Conservation (phyloP, 768 basidiomycete genomes). For the Boletus vermiculosoides region DNA sequence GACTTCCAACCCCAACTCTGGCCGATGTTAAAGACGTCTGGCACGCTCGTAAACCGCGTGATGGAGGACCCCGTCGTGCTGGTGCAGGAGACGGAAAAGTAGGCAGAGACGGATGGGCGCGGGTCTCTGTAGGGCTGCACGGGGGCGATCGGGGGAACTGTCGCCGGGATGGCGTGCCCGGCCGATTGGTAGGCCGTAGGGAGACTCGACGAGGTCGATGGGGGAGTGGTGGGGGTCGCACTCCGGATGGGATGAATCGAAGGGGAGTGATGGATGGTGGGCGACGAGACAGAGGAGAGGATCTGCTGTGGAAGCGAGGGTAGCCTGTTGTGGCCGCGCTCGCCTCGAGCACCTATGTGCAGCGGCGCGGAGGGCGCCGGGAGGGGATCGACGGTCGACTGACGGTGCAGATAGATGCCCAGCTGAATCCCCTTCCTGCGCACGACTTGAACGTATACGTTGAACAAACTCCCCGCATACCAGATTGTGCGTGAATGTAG, state of each 20-base stretch:
- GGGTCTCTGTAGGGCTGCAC: constrained; percentile 75
- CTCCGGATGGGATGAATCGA: constrained; percentile 48
- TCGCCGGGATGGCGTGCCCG: constrained; percentile 36
- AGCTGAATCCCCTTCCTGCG: constrained; percentile 80
- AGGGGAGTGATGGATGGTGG: constrained; percentile 42
- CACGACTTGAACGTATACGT: constrained; percentile 86
- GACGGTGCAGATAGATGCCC: constrained; percentile 87
- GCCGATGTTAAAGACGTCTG: constrained; percentile 79
- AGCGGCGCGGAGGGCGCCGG: constrained; percentile 66
- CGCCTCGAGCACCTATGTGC: constrained; percentile 27
- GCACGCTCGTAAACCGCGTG: constrained; percentile 81
- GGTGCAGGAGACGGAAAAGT: constrained; percentile 81
- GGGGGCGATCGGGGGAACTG: constrained; percentile 48
- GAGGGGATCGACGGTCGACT: constrained; percentile 75
- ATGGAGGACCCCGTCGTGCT: constrained; percentile 78
- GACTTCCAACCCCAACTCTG: constrained; percentile 96
- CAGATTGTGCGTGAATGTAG: constrained; percentile 84
- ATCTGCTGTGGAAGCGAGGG: constrained; percentile 33
- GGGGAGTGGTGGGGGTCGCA: constrained; percentile 39
- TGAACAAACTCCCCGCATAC: constrained; percentile 87
- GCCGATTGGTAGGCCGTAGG: constrained; percentile 25
- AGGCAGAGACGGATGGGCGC: constrained; percentile 66
- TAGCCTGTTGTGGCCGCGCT: constrained; percentile 29
- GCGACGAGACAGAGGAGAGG: constrained; percentile 26
- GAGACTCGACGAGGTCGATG: constrained; percentile 20